These are phyloP conservation scores for Acorus calamus DNA, from an alignment of 106 monocot genomes.

Conservation along the genomic window DNA sequence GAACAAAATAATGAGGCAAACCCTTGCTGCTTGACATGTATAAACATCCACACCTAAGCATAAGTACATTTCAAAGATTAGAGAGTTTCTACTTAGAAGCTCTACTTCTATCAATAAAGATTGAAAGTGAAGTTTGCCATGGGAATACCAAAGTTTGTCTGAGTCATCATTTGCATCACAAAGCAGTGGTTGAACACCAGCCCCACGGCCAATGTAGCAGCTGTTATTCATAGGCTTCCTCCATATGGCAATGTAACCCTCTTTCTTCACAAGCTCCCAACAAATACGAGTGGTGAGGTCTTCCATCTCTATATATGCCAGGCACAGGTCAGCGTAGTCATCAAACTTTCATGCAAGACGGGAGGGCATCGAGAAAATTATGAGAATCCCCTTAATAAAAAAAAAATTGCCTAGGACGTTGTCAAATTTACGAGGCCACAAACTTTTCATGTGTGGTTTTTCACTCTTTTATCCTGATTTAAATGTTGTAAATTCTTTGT, in stretches of 20 bases:
- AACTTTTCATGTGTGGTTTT: too few species aligned
- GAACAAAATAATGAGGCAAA: background rate
- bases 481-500: too few species aligned
- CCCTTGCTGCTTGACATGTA: too few species aligned
- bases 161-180: conserved; percentile 65
- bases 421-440: too few species aligned
- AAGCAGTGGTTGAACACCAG: conserved; percentile 44
- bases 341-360: too few species aligned
- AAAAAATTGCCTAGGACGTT: background rate
- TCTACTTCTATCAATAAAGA: background rate
- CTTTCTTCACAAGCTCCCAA: conserved; percentile 87
- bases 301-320: conserved; percentile 63
- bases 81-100: too few species aligned
- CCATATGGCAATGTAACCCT: conserved; percentile 93
- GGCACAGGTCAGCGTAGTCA: too few species aligned
- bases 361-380: too few species aligned
- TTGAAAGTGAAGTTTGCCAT: conserved; percentile 1
- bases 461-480: too few species aligned
- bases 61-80: too few species aligned
- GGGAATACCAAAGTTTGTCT: conserved; percentile 68
- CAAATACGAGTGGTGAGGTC: conserved; percentile 66
- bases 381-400: background rate
- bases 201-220: conserved; percentile 45
- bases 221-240: conserved; percentile 74
- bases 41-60: too few species aligned